These are phyloP conservation scores for Cadophora malorum DNA, from an alignment of 2,329 filamentous ascomycete genomes.

Conservation along the genomic window DNA sequence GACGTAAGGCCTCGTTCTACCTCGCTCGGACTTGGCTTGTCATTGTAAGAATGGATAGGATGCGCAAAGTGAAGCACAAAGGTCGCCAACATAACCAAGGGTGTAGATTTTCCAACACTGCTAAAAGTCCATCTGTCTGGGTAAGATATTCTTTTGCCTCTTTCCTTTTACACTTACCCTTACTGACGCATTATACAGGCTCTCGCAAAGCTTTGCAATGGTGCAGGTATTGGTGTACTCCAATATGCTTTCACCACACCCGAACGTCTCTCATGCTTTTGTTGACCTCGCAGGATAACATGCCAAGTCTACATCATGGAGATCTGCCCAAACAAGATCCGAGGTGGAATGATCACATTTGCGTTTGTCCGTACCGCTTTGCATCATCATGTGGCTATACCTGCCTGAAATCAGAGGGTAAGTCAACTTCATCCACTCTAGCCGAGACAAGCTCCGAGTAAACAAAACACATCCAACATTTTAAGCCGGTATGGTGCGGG, in stretches of 20 bases:
- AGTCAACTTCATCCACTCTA: background rate
- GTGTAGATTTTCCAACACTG: slow-evolving; percentile 1
- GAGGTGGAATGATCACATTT: slow-evolving; percentile 21
- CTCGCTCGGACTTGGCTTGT: slow-evolving; percentile 5
- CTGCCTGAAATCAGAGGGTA: slow-evolving; percentile 18
- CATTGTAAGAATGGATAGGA: background rate
- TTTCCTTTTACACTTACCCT: too few species aligned
- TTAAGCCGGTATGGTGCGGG: background rate
- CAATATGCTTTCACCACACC: background rate
- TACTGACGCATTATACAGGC: background rate
- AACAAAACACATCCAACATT: too few species aligned
- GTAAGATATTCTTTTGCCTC: background rate
- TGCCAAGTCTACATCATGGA: slow-evolving; percentile 24
- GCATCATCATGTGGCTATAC: slow-evolving; percentile 16
- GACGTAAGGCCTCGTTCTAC: slow-evolving; percentile 9
- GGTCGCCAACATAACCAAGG: background rate
- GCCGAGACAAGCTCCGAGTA: background rate
- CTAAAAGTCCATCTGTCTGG: slow-evolving; percentile 5
- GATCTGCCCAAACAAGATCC: slow-evolving; percentile 20
- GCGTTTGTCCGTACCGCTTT: background rate
- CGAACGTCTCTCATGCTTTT: background rate
- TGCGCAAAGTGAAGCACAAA: background rate
- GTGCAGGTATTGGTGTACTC: slow-evolving; percentile 12
- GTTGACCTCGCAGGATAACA: slow-evolving; percentile 14
- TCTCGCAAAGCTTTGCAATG: slow-evolving; percentile 16